Evolutionary conservation across 2,329 filamentous ascomycete species (phyloP), one percentile per base, ranked within the genome.

Genomic region (Aspergillus pseudoglaucus): DNA sequence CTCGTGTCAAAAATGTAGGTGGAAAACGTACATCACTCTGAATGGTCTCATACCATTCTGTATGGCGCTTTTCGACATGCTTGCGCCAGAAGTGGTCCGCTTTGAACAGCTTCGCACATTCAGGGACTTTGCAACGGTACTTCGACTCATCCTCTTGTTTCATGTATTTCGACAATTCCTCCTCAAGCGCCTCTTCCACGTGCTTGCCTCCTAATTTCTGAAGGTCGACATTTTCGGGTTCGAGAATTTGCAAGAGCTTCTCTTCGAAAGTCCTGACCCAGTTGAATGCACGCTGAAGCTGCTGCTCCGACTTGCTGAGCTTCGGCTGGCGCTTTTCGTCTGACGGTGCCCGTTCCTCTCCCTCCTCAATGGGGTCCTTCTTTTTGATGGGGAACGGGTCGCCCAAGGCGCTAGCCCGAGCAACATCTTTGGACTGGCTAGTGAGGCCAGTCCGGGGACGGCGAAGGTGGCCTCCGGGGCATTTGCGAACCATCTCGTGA

Each of bases 221-320:
- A 38, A 97, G 75, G 62, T 97, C 90, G 20, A 87, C 87, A 44
- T 84, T 83, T 47, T 93, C 88, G 0, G 93, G 93, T 56, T 97
- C 91, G 12, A 98, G 77, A 42, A 97, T 87, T 66, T 96, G 90
- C 64, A 88, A 76, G 45, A 98, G 79, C 73, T 98, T 98, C 63
- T 98, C 93, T 65, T 98, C 93, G 61, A 95, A 98, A 0, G 93
- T 97, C 74, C 87, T 94, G 51, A 98, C 94, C 93, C 94, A 98
- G 63, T 97, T 98, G 73, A 90, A 97, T 0, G 93, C 93, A 48
- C 90, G 85, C 61, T 94, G 87, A 12, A 97, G 81, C 65, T 97
- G 93, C 65, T 94, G 89, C 60, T 95, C 90, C 4, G 84, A 83
- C 73, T 95, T 95, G 20, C 78, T 79, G 14, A 83, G 77, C 50